phyloP scores from a whole-genome alignment of 257 asterid species.

The Primulina huaijiensis region DNA sequence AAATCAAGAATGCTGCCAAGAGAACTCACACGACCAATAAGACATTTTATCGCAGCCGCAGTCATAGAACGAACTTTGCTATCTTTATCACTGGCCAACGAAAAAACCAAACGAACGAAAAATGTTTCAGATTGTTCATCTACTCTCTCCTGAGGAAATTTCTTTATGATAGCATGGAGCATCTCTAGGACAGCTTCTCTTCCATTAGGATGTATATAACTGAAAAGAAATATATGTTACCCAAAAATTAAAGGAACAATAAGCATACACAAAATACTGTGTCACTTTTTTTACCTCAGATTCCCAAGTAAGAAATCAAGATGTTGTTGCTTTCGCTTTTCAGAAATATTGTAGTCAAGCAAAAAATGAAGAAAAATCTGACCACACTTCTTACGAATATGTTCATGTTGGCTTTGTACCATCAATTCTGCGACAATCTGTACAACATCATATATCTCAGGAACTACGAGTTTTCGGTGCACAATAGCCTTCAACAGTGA shows the following conservation, averaged over 20 bases:
- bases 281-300: constrained; percentile 52
- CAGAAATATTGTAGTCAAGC: constrained; percentile 65
- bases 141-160: constrained; percentile 49
- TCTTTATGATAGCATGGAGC: constrained; percentile 75
- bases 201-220: constrained; percentile 85
- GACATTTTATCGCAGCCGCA: constrained; percentile 73
- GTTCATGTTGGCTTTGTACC: constrained; percentile 82
- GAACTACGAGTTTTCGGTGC: constrained; percentile 65
- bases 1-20: constrained; percentile 54
- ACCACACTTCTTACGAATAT: constrained; percentile 78
- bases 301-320: constrained; percentile 65
- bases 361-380: constrained; percentile 78
- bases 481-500: constrained; percentile 80
- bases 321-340: constrained; percentile 73
- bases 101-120: constrained; percentile 63
- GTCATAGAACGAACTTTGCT: constrained; percentile 78
- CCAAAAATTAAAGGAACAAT: neutral
- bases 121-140: constrained; percentile 67
- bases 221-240: constrained; percentile 32
- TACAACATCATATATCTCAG: constrained; percentile 76
- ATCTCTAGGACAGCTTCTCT: constrained; percentile 93
- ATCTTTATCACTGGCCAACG: constrained; percentile 80
- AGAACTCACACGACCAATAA: constrained; percentile 58
- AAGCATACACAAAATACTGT: constrained; percentile 6
- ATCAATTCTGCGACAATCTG: constrained; percentile 69